Conservation (phyloP, 2,329 filamentous ascomycete species). For the Arthroderma sp. region DNA sequence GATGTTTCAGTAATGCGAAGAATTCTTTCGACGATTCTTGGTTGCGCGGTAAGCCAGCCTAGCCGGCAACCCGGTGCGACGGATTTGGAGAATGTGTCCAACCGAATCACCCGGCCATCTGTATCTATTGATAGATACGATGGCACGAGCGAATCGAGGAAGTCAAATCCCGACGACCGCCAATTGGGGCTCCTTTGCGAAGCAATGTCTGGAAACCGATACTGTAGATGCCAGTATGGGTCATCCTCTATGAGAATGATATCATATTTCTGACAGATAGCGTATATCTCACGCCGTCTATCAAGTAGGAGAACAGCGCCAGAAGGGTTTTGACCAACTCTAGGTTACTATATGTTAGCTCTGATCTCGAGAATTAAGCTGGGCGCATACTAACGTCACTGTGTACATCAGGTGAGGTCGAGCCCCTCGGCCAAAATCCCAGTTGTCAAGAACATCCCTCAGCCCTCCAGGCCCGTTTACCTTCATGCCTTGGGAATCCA, state of each 20-base stretch:
- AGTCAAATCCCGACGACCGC: conserved; percentile 55
- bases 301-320: conserved; percentile 59
- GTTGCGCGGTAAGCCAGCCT: conserved; percentile 82
- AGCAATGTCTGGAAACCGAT: conserved; percentile 37
- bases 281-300: conserved; percentile 67
- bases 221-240: conserved; percentile 92
- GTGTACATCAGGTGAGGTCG: conserved; percentile 80
- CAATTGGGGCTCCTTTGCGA: conserved; percentile 40
- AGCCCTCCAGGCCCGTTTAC: conserved; percentile 59
- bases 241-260: conserved; percentile 89
- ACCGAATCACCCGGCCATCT: conserved; percentile 73
- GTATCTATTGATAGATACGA: conserved; percentile 71
- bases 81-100: conserved; percentile 92
- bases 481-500: conserved; percentile 72
- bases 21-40: conserved; percentile 61
- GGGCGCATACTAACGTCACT: conserved; percentile 54
- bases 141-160: conserved; percentile 66
- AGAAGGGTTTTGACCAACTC: conserved; percentile 84
- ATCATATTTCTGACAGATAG: conserved; percentile 68
- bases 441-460: conserved; percentile 65
- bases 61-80: conserved; percentile 79
- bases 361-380: neutral
- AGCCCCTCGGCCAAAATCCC: conserved; percentile 62
- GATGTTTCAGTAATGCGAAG: conserved; percentile 60
- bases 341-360: conserved; percentile 18